Base-by-base conservation (phyloP, 208 protist genomes). In the Wallacemonas sp. region DNA sequence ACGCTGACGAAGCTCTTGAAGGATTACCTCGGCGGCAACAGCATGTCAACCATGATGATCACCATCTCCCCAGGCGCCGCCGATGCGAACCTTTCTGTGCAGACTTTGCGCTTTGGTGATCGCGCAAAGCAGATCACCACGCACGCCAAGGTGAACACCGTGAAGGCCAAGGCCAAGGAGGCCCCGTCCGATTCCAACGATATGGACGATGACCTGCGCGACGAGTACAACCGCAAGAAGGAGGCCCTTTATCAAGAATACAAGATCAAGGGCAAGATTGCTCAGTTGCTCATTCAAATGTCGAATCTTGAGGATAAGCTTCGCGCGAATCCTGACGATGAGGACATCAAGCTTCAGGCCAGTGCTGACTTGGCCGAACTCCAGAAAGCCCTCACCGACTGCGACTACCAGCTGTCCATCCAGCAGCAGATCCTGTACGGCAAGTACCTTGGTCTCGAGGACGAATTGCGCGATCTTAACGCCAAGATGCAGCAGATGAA, bases 1-100 rank as follows among this genome's bases (percentile, higher is more conserved):
- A 86, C 86, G 28, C 67, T 95, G 61, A 95, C 89, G 38, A 95
- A 93, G 68, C 75, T 95, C 27, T 74, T 95, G 42, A 93, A 93
- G 75, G 84, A 95, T 64, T 90, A 82, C 71, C 65, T 95, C 66
- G 89, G 89, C 45, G 89, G 89, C 26, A 95, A 95, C 72, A 91
- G 84, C 53, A 74, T 90, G 38, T 92, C 89, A 22, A 77, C 83
- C 27, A 90, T 95, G 72, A 68, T 95, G 44, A 82, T 91, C 12
- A 91, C 89, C 15, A 81, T 95, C 63, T 72, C 80, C 12, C 89
- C 89, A 21, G 78, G 83, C 46, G 62, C 60, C 12, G 56, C 66
- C 58, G 87, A 94, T 62, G 76, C 90, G 17, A 80, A 89, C 69
- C 81, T 90, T 39, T 88, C 85, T 30, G 81, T 90, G 55, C 90